Evolutionary conservation across 768 basidiomycete genomes (phyloP).

Genomic region (Crepidotus variabilis): DNA sequence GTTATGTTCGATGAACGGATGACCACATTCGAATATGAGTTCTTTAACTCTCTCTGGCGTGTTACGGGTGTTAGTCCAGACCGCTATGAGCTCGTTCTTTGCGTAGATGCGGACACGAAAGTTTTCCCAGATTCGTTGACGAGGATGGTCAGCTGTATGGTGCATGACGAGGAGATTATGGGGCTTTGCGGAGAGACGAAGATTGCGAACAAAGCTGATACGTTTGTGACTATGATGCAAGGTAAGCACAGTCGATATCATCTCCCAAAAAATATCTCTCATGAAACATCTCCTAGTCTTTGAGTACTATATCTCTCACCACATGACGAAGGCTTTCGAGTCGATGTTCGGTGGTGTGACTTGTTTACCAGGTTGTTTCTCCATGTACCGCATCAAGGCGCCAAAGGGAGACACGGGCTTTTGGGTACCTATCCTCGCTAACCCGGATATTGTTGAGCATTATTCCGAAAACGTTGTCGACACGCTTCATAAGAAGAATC

Average conservation of each 20-base stretch:
- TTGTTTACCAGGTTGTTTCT: slow-evolving; percentile 98
- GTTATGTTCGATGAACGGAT: slow-evolving; percentile 99
- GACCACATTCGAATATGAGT: slow-evolving; percentile 99
- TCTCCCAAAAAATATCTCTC: background rate
- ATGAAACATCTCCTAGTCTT: slow-evolving; percentile 61
- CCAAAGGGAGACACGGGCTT: slow-evolving; percentile 95
- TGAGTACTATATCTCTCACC: slow-evolving; percentile 99
- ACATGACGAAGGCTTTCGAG: slow-evolving; percentile 98
- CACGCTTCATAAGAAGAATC: slow-evolving; percentile 98
- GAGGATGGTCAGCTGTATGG: slow-evolving; percentile 95
- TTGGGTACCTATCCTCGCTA: slow-evolving; percentile 98
- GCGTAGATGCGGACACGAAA: slow-evolving; percentile 98
- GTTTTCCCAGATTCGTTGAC: slow-evolving; percentile 98
- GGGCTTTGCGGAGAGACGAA: slow-evolving; percentile 99
- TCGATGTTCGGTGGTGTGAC: slow-evolving; percentile 99
- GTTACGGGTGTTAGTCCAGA: slow-evolving; percentile 95
- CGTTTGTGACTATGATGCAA: slow-evolving; percentile 99
- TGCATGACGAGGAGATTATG: slow-evolving; percentile 97
- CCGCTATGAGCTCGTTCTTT: slow-evolving; percentile 91
- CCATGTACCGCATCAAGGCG: slow-evolving; percentile 99
- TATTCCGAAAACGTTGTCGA: slow-evolving; percentile 99
- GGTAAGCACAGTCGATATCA: slow-evolving; percentile 47
- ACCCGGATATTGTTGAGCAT: slow-evolving; percentile 97
- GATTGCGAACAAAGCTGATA: slow-evolving; percentile 98
- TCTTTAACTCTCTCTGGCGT: slow-evolving; percentile 98